Evolutionary conservation across 2,329 filamentous ascomycete genomes (phyloP).

Genomic region (Leptographium radiaticola): DNA sequence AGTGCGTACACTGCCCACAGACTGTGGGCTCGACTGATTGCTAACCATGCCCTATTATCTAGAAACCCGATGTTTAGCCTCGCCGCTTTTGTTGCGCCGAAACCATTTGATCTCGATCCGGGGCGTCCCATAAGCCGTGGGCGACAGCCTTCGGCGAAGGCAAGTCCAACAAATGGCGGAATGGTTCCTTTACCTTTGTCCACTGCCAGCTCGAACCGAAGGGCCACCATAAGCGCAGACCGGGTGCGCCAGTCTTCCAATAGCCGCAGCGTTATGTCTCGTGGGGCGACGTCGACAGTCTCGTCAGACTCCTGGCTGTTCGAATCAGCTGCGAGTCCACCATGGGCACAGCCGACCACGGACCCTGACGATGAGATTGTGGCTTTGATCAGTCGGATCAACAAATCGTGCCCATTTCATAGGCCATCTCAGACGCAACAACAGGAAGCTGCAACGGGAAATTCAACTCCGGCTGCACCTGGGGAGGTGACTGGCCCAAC

Average conservation of each 20-base stretch:
- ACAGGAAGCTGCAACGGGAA: neutral
- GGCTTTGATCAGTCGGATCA: conserved; percentile 8
- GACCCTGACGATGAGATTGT: conserved; percentile 8
- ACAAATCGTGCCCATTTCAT: conserved; percentile 2
- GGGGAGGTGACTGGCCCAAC: neutral
- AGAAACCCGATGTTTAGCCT: neutral
- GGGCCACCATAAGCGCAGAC: neutral
- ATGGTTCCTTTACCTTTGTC: neutral
- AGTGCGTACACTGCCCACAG: neutral
- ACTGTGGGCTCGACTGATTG: neutral
- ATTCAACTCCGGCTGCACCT: neutral
- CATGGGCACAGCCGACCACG: neutral
- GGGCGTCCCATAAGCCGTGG: conserved; percentile 8
- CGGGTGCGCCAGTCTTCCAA: neutral
- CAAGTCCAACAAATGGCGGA: neutral
- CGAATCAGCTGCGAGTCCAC: neutral
- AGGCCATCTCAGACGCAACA: neutral
- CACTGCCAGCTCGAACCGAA: neutral
- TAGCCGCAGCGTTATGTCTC: neutral
- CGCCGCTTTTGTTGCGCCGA: neutral
- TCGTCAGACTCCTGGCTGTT: neutral
- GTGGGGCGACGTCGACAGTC: neutral
- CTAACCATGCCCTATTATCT: neutral
- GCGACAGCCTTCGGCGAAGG: conserved; percentile 4
- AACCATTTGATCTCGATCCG: neutral